phyloP scores from a whole-genome alignment of 352 stramenopile species.

The Aphanomyces cochlioides region DNA sequence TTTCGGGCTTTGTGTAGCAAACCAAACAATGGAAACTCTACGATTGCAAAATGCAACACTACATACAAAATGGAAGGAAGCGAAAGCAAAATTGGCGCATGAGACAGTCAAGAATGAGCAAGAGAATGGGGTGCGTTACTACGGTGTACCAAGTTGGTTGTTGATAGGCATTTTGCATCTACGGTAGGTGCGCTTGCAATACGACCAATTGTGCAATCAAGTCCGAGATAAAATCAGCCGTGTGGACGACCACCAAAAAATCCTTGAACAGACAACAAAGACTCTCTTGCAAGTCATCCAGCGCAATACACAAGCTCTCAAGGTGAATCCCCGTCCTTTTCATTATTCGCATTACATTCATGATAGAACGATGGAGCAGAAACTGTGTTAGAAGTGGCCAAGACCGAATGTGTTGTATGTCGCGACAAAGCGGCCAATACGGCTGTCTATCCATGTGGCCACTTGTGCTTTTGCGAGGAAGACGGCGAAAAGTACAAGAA shows the following conservation, averaged over 20 bases:
- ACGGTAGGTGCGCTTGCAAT: slow-evolving; percentile 43
- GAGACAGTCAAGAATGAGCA: slow-evolving; percentile 69
- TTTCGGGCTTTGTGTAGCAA: not conserved
- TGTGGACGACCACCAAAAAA: slow-evolving; percentile 65
- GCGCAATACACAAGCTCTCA: slow-evolving; percentile 63
- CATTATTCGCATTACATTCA: not conserved
- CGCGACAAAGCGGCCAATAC: slow-evolving; percentile 68
- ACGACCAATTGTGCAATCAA: slow-evolving; percentile 70
- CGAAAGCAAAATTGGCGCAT: slow-evolving; percentile 66
- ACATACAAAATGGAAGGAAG: slow-evolving; percentile 48
- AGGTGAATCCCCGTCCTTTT: slow-evolving; percentile 22
- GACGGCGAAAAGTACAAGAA: slow-evolving; percentile 61
- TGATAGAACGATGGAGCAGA: slow-evolving; percentile 29
- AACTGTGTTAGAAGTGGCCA: slow-evolving; percentile 48
- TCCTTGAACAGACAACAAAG: slow-evolving; percentile 75
- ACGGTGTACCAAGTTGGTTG: not conserved
- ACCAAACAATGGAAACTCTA: not conserved
- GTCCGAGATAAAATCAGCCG: slow-evolving; percentile 64
- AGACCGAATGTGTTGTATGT: slow-evolving; percentile 75
- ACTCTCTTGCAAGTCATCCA: slow-evolving; percentile 69
- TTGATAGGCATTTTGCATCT: not conserved
- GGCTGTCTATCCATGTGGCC: slow-evolving; percentile 74
- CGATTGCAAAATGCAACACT: slow-evolving; percentile 33
- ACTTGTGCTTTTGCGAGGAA: slow-evolving; percentile 81
- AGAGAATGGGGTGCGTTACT: slow-evolving; percentile 52